Base-by-base conservation (phyloP, 2,329 filamentous ascomycete species). In the Penicillium sp. region DNA sequence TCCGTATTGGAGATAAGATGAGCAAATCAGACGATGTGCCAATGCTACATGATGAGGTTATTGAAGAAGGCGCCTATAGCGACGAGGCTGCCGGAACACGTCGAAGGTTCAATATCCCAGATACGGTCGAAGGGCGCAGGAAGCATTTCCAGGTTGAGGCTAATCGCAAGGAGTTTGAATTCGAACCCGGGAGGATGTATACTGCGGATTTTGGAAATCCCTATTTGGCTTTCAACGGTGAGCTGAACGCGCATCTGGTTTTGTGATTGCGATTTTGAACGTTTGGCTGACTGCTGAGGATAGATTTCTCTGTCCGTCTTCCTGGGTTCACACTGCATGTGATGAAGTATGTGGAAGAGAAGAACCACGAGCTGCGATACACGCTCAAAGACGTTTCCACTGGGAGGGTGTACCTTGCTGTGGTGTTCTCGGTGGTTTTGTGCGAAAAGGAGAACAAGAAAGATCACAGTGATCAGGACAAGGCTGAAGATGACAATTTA, bases 281-380 rank as follows among this genome's bases (percentile, higher is more conserved):
- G 3, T 11, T 47, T 34, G 14, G 7, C 41, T 47, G 19, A 47
- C 16, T n/a, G 11, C 3, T 35, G 2, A 5, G 23, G 7, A 10
- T 53, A 71, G 68, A 72, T 61, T 74, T 78, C 50, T 70, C 71
- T 2, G 63, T 76, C 14, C 70, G 69, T 10, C 58, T 76, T 23
- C 73, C 71, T 26, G 70, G 72, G 1, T 71, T 75, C 50, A 60
- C 56, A 14, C 59, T 74, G 41, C 71, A 70, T 52, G 65, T 74
- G 44, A 60, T 66, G 38, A 67, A 71, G 44, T 74, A 74, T 52
- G 71, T 78, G n/a, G 69, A 76, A 65, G 81, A 84, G 70, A 89
- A 89, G 79, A 88, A 89, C 78, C 90, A 95, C 76, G 81, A 86
- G 63, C 83, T 95, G 76, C 92, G 92, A 82, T 97, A 97, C 75